A percentile compares a stretch with the other conserved stretches of the same genome.
Conservation (phyloP, 176 grass and related monocot species). For the Elymus sibiricus region DNA sequence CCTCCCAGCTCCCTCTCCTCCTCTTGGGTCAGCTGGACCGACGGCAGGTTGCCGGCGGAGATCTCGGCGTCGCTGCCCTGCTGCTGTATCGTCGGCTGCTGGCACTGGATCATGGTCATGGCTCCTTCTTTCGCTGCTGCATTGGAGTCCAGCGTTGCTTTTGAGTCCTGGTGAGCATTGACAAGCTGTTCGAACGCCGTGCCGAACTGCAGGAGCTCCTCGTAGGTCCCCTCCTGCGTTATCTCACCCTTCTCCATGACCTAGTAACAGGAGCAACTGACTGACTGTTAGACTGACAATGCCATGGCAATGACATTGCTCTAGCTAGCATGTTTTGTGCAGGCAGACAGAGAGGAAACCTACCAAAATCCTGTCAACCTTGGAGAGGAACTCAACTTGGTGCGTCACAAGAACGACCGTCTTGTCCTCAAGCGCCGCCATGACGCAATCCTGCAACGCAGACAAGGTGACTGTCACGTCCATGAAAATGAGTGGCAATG, state of each 20-base stretch:
- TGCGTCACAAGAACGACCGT: conserved; percentile 88
- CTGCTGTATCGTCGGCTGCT: not conserved
- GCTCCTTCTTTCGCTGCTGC: not conserved
- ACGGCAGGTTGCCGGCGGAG: not conserved
- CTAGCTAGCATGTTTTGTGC: not conserved
- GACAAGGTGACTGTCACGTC: not conserved
- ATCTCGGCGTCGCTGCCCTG: conserved; percentile 42
- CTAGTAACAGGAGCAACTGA: conserved; percentile 23
- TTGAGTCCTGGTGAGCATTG: conserved; percentile 58
- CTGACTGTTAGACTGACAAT: not conserved
- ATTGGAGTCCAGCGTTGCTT: conserved; percentile 25
- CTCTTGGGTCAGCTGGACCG: conserved; percentile 60
- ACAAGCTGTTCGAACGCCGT: conserved; percentile 68
- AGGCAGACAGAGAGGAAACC: not conserved
- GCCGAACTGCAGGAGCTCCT: conserved; percentile 51
- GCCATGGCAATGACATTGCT: not conserved
- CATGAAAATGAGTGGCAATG: not conserved
- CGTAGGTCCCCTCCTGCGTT: conserved; percentile 62
- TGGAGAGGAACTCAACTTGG: conserved; percentile 86
- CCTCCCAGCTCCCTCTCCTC: conserved; percentile 64
- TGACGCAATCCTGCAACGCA: conserved; percentile 63
- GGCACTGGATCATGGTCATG: conserved; percentile 6
- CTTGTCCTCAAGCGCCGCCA: conserved; percentile 58
- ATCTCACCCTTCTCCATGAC: conserved; percentile 79
- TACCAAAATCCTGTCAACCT: conserved; percentile 81